Base-by-base conservation (phyloP, 2,329 filamentous ascomycete species). In the Atkinsonella texensis region DNA sequence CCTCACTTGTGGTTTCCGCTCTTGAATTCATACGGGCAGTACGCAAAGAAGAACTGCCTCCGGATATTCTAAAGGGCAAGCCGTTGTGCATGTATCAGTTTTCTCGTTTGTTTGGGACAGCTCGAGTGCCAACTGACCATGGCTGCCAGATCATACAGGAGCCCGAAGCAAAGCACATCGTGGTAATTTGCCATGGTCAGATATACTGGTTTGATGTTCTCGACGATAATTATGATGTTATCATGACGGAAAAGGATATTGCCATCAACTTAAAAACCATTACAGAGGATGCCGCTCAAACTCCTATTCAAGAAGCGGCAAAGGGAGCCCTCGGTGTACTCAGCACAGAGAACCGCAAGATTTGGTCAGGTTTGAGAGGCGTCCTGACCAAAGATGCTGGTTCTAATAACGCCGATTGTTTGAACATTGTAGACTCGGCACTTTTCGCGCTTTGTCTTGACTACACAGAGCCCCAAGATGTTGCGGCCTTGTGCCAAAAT, bases 161-260 rank as follows among this genome's bases (percentile, higher is more conserved):
- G 61, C 87, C 89, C 0, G 80, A 84, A n/a, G 88, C 91, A 3
- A 95, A 89, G 70, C 93, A 98, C 66, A 75, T 98, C 39, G 86
- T 96, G 10, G 89, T 97, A 43, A 77, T 97, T 69, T 95, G 89
- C 63, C 87, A 91, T 57, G 93, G 93, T 1, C 93, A 98, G 59
- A 90, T 97, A 62, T 98, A 98, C 69, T 97, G 91, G 91, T 98
- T 98, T 61, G 93, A 98, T 66, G 90, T 96, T 2, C 74, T 98
- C 17, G 93, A 98, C 60, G 85, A 91, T 58, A 95, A 95, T 67
- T 87, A 87, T 7, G 93, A 98, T 66, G 73, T 95, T 52, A 95
- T 98, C 68, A 97, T 97, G 91, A 90, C 85, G 0, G 93, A 97
- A 68, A 91, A 88, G 65, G 93, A 98, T 61, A 79, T 98, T 50